Percentiles rank a stretch among this genome's conserved stretches.
Evolutionary conservation across 306 rosid species (phyloP).

Genomic region (Sphenostylis stenocarpa): DNA sequence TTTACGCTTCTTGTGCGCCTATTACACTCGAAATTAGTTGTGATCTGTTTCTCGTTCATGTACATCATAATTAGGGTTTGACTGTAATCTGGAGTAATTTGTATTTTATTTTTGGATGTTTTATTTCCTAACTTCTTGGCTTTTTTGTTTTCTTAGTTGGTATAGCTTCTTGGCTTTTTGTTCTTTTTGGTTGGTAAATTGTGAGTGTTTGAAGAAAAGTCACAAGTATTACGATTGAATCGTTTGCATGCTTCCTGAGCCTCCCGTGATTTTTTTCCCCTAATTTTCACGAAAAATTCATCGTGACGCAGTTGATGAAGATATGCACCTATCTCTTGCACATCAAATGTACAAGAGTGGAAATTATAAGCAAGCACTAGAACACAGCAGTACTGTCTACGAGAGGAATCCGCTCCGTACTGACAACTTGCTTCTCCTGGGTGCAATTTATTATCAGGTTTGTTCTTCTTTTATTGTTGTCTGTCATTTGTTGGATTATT

Average conservation of each 20-base stretch:
- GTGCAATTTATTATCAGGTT: conserved; percentile 98
- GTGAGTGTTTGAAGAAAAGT: neutral
- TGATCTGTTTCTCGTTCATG: neutral
- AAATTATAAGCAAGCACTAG: conserved; percentile 84
- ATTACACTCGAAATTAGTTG: neutral
- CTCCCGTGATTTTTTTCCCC: neutral
- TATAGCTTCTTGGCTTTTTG: too few species aligned
- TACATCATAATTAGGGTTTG: conserved; percentile 29
- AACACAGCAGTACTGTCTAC: conserved; percentile 77
- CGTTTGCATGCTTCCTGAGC: neutral
- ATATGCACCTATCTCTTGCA: conserved; percentile 70
- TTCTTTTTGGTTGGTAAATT: neutral
- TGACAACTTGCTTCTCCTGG: conserved; percentile 89
- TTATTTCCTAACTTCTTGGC: neutral
- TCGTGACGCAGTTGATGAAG: conserved; percentile 79
- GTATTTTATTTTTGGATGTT: neutral
- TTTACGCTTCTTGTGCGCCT: neutral
- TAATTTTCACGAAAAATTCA: neutral
- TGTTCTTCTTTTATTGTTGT: neutral
- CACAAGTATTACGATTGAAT: neutral
- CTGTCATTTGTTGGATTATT: neutral
- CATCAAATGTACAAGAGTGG: conserved; percentile 94
- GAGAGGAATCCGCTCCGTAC: conserved; percentile 86
- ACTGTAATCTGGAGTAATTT: neutral
- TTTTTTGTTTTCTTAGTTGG: neutral